phyloP scores from a whole-genome alignment of 352 stramenopile species.

The Phytophthora aleatoria region DNA sequence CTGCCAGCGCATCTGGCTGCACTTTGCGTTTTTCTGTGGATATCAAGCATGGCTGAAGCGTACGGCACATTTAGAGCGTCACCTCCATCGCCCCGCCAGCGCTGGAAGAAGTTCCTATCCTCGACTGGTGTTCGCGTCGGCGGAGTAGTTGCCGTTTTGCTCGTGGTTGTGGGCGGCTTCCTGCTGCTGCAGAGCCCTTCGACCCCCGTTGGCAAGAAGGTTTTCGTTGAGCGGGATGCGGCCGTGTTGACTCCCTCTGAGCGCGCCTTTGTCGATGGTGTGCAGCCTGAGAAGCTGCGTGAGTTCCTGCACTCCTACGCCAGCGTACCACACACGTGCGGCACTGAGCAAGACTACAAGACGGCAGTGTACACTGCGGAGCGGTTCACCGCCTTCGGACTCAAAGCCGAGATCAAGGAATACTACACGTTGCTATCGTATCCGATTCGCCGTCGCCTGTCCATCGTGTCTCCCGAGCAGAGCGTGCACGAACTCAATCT shows the following conservation, averaged over 20 bases:
- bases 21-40: conserved; percentile 20
- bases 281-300: background rate
- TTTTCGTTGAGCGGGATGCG: conserved; percentile 1
- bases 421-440: conserved; percentile 70
- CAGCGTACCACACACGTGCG: conserved; percentile 38
- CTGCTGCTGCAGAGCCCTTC: conserved; percentile 26
- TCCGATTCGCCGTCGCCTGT: conserved; percentile 41
- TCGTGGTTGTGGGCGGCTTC: conserved; percentile 30
- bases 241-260: background rate
- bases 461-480: conserved; percentile 42
- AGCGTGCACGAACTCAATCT: conserved; percentile 43
- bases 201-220: conserved; percentile 7
- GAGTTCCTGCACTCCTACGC: background rate
- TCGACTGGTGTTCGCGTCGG: conserved; percentile 20
- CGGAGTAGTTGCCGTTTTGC: conserved; percentile 13
- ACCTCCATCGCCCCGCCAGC: background rate
- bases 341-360: conserved; percentile 40
- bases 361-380: conserved; percentile 53
- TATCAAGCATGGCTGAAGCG: conserved; percentile 25
- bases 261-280: background rate
- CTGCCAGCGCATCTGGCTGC: background rate
- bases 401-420: conserved; percentile 60
- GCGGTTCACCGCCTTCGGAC: conserved; percentile 48
- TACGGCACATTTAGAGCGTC: conserved; percentile 31
- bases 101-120: conserved; percentile 14